Conservation (phyloP, 345 rosid species). For the Arabidopsis arenosa region DNA sequence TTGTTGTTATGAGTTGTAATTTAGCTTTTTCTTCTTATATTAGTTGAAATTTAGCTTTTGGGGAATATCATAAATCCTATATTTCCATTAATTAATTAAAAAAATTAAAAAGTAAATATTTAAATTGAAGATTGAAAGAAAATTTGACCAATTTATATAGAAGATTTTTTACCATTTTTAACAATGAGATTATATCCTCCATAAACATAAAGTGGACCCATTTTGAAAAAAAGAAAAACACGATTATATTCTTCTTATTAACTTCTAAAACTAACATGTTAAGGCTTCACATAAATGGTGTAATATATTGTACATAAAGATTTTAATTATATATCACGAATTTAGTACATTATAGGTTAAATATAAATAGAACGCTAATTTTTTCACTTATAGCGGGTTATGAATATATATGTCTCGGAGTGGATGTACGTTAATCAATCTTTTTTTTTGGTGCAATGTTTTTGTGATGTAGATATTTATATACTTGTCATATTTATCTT, state of each 20-base stretch:
- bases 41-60: background rate
- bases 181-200: background rate
- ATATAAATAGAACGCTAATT: too few relatives aligned
- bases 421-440: too few relatives aligned
- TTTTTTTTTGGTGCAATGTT: too few relatives aligned
- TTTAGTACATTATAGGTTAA: too few relatives aligned
- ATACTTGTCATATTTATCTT: too few relatives aligned
- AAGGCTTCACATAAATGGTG: background rate
- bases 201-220: background rate
- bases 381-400: too few relatives aligned
- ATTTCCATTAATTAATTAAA: background rate
- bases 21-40: background rate
- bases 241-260: background rate
- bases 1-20: background rate
- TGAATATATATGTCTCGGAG: too few relatives aligned
- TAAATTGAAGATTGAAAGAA: background rate
- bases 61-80: background rate
- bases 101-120: too few relatives aligned
- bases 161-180: background rate
- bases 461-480: too few relatives aligned
- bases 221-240: background rate
- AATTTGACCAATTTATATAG: background rate
- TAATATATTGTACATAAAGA: background rate
- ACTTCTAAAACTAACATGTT: background rate
- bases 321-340: background rate